Conservation (phyloP, 768 basidiomycete species). For the Clitopilus passeckerianus region DNA sequence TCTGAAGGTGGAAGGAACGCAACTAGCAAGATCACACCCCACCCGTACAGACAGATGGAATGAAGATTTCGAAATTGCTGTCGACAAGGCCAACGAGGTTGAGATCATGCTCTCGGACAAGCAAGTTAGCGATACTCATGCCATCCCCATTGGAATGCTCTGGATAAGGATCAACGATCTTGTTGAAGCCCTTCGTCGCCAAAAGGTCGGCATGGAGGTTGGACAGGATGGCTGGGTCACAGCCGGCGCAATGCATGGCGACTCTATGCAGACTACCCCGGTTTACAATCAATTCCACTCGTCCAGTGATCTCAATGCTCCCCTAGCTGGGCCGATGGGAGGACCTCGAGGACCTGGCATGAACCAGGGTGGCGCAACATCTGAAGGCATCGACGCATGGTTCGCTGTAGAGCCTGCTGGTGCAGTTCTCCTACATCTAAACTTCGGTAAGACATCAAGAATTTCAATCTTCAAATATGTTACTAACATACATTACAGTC, state of each 20-base stretch:
- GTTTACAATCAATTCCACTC: conserved; percentile 17
- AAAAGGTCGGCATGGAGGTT: conserved; percentile 84
- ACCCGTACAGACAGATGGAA: conserved; percentile 96
- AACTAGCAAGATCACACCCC: conserved; percentile 87
- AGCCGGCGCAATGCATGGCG: conserved; percentile 81
- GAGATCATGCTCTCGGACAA: conserved; percentile 96
- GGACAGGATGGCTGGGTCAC: conserved; percentile 96
- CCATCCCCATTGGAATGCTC: conserved; percentile 87
- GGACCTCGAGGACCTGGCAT: conserved; percentile 32
- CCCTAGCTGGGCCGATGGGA: conserved; percentile 34
- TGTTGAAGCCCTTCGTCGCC: conserved; percentile 87
- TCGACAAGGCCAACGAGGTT: conserved; percentile 98
- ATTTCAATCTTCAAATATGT: conserved; percentile 7
- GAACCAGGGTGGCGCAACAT: conserved; percentile 28
- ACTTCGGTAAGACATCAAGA: conserved; percentile 70
- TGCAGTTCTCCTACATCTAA: conserved; percentile 79
- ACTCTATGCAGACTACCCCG: conserved; percentile 19
- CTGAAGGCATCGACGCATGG: conserved; percentile 94
- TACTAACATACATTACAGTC: conserved; percentile 44
- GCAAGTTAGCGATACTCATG: conserved; percentile 72
- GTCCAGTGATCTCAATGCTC: conserved; percentile 40
- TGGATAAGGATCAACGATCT: conserved; percentile 95
- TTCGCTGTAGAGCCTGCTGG: conserved; percentile 98
- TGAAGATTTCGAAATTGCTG: conserved; percentile 92
- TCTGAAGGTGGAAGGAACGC: conserved; percentile 94